phyloP scores from a whole-genome alignment of 225 moss, liverwort and hornwort species.

The Sphagnum contortum region DNA sequence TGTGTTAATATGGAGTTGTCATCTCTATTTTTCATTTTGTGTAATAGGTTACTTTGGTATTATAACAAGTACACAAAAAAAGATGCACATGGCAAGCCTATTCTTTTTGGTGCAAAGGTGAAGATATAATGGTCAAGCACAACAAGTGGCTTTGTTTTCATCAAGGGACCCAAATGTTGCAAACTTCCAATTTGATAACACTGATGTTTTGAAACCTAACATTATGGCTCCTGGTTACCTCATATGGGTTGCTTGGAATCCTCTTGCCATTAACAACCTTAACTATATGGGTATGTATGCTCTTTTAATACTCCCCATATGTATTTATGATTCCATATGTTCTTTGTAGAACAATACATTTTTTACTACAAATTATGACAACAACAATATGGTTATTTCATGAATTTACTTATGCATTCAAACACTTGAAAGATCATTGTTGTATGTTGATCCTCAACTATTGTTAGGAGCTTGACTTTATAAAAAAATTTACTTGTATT shows the following conservation, averaged over 20 bases:
- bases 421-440: no score
- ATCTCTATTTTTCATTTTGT: no score
- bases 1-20: no score
- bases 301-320: no score
- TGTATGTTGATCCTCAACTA: no score
- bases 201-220: conserved; percentile 81
- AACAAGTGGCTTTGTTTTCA: conserved; percentile 65
- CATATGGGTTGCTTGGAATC: conserved; percentile 74
- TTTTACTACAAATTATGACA: no score
- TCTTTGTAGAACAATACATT: no score
- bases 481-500: no score
- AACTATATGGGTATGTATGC: conserved; percentile 13
- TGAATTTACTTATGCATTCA: no score
- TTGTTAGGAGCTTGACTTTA: no score
- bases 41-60: conserved; percentile 44
- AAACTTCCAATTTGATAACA: conserved; percentile 50
- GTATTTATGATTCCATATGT: no score
- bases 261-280: conserved; percentile 40
- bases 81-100: conserved; percentile 27
- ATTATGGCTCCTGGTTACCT: conserved; percentile 64
- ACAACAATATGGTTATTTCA: no score
- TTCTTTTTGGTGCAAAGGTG: conserved; percentile 45
- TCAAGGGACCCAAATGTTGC: conserved; percentile 69
- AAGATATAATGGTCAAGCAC: conserved; percentile 32
- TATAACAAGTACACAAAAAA: conserved; percentile 43